Conservation (phyloP, 257 asterid species). For the Striga asiatica region DNA sequence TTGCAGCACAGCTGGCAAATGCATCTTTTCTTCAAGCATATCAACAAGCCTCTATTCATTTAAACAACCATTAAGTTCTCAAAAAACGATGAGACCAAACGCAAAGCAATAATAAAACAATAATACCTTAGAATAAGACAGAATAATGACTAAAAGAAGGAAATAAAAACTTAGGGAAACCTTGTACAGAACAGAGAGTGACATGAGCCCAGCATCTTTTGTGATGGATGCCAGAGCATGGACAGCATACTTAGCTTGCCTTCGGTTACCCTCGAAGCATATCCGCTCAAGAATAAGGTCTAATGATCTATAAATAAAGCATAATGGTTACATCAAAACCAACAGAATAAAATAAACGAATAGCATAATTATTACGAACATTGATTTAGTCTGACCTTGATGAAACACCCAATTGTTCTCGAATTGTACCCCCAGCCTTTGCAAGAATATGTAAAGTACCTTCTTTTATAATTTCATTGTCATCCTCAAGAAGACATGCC, state of each 20-base stretch:
- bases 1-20: conserved; percentile 92
- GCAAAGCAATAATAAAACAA: background rate
- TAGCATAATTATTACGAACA: background rate
- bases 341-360: background rate
- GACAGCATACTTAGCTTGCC: conserved; percentile 98
- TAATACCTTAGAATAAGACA: background rate
- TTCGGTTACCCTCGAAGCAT: conserved; percentile 93
- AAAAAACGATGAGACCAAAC: conserved; percentile 10
- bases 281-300: conserved; percentile 97
- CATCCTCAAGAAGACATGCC: conserved; percentile 87
- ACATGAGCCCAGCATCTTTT: conserved; percentile 97
- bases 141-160: background rate
- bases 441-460: conserved; percentile 95
- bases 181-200: conserved; percentile 98
- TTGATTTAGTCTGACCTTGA: conserved; percentile 45
- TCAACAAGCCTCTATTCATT: conserved; percentile 80
- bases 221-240: conserved; percentile 97
- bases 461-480: conserved; percentile 92
- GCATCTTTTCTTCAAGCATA: conserved; percentile 84
- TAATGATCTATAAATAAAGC: conserved; percentile 50
- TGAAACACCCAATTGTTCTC: conserved; percentile 89
- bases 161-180: conserved; percentile 25
- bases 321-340: conserved; percentile 15
- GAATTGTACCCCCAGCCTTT: conserved; percentile 95
- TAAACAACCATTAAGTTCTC: conserved; percentile 10